Base-by-base conservation (phyloP, 192 early-diverging fungal species). In the Coemansia sp. region DNA sequence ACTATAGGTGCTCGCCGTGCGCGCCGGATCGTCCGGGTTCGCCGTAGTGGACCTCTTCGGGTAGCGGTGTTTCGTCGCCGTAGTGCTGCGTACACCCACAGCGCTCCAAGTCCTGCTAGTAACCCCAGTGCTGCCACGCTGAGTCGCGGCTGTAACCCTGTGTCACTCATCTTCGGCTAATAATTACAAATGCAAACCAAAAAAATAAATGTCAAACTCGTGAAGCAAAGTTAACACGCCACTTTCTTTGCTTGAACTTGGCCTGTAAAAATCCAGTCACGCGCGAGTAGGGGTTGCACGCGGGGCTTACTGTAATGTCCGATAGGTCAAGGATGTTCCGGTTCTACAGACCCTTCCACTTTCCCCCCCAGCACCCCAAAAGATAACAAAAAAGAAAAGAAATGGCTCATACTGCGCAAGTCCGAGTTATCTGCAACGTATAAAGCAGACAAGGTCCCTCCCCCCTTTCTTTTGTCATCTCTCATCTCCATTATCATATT, bases 21-120 rank as follows among this genome's bases (percentile, higher is more conserved):
- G 23, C 80, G 78, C 44, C 76, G 70, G 19, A 82, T 82, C 46
- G 80, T 70, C 47, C 67, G 75, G 9, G 80, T 74, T 14, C 80
- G 66, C 19, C 46, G 75, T 40, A 82, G 32, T 5, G 69, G 38
- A 35, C 61, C 28, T 26, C 52, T 55, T 16, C 52, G 11, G 26
- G 37, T 74, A 49, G 35, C 43, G 14, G 32, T 68, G 19, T n/a
- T 46, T 39, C 46, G 52, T 30, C 59, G 57, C 26, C 63, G 43
- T 3, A 65, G 49, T 6, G 72, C 75, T 14, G 75, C 64, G 50
- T 82, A 82, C 17, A 82, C 68, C 80, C 75, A 77, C 17, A 77
- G 62, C 35, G 66, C 80, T 1, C 75, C 75, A 6, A 82, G 38
- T n/a, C 75, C 80, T 0, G 69, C 80, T 19, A 82, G 52, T 50